A percentile compares a stretch with the other conserved stretches of the same genome.
phyloP scores from a whole-genome alignment of 176 grass and related monocot genomes.

The Musa troglodytarum region DNA sequence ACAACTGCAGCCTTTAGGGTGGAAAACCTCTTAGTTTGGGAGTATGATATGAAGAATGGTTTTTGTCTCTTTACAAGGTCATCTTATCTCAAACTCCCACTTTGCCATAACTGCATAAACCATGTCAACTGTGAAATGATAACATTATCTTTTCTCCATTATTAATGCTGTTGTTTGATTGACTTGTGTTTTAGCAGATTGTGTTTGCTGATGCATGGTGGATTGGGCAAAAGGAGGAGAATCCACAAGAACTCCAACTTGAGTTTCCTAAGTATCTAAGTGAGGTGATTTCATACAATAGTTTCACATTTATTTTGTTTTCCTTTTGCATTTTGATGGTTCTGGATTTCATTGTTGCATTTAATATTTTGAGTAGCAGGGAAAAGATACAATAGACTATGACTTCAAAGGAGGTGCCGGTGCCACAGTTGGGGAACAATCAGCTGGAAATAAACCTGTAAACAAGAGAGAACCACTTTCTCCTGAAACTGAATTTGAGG shows the following conservation, averaged over 20 bases:
- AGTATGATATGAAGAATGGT: too few species aligned
- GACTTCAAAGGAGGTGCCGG: constrained; percentile 96
- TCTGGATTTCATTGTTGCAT: not conserved
- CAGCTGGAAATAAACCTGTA: constrained; percentile 16
- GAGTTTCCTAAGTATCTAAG: constrained; percentile 56
- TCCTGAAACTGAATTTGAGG: constrained; percentile 36
- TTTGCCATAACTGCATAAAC: too few species aligned
- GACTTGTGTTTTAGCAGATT: constrained; percentile 48
- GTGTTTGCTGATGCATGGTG: constrained; percentile 89
- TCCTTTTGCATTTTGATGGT: not conserved
- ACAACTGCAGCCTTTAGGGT: too few species aligned
- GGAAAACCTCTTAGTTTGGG: too few species aligned
- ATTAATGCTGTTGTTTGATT: not conserved
- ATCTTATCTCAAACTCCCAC: too few species aligned
- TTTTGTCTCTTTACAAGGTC: too few species aligned
- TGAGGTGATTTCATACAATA: constrained; percentile 31
- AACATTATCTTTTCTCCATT: not conserved
- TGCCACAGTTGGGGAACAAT: constrained; percentile 27
- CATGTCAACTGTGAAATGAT: too few species aligned
- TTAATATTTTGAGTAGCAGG: constrained; percentile 31
- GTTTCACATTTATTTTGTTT: not conserved
- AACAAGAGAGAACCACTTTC: constrained; percentile 40
- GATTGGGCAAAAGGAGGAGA: constrained; percentile 73
- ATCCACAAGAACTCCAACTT: constrained; percentile 64
- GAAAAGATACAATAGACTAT: constrained; percentile 33